phyloP scores from a whole-genome alignment of 257 asterid genomes.

The Dorcoceras hygrometricum region DNA sequence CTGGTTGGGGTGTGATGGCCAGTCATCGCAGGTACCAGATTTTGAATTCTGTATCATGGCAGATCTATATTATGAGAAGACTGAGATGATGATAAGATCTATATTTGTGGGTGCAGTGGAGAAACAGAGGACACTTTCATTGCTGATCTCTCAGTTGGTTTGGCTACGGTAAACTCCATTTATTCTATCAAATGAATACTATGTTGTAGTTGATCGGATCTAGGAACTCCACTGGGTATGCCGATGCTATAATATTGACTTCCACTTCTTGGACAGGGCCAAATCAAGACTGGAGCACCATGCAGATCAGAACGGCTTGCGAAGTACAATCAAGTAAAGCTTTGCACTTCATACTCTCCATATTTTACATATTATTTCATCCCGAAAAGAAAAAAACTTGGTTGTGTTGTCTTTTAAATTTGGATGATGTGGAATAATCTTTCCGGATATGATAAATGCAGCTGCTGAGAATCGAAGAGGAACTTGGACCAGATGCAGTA shows the following conservation, averaged over 20 bases:
- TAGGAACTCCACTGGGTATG: neutral
- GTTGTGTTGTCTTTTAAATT: neutral
- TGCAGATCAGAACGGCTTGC: conserved; percentile 98
- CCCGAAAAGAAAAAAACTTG: neutral
- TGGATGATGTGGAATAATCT: neutral
- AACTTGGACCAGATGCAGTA: conserved; percentile 82
- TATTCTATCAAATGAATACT: neutral
- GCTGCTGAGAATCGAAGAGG: conserved; percentile 95
- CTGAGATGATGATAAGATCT: neutral
- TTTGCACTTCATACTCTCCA: neutral
- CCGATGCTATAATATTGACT: neutral
- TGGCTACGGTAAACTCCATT: conserved; percentile 66
- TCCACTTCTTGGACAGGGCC: conserved; percentile 52
- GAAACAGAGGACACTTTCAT: conserved; percentile 99
- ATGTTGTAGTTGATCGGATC: too few species aligned
- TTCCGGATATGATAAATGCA: conserved; percentile 29
- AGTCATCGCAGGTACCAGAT: conserved; percentile 84
- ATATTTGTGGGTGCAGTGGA: conserved; percentile 54
- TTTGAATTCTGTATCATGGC: neutral
- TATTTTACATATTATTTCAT: neutral
- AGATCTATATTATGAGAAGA: neutral
- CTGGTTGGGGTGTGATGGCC: conserved; percentile 99
- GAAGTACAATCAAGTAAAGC: conserved; percentile 85
- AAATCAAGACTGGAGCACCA: conserved; percentile 98
- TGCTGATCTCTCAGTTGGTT: conserved; percentile 94